These are phyloP conservation scores for Strigomonas culicis DNA, from an alignment of 208 protist species.

Conservation along the genomic window DNA sequence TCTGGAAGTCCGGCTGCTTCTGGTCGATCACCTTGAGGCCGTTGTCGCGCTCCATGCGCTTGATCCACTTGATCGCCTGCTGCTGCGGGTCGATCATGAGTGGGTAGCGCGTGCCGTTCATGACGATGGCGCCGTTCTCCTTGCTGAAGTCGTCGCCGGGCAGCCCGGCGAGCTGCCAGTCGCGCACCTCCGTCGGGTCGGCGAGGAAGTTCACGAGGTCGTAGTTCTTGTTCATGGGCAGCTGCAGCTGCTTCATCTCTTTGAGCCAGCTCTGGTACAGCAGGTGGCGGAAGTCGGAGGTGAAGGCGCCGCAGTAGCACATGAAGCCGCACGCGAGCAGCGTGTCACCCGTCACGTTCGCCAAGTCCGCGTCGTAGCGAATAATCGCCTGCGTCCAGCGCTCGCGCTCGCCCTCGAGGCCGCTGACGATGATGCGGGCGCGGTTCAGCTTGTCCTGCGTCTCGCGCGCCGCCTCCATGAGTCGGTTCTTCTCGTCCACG, in stretches of 20 bases:
- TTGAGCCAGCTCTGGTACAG: slow-evolving; percentile 93
- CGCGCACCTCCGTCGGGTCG: slow-evolving; percentile 94
- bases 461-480: slow-evolving; percentile 90
- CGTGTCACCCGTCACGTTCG: slow-evolving; percentile 95
- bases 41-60: slow-evolving; percentile 93
- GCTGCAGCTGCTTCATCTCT: slow-evolving; percentile 78
- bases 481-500: slow-evolving; percentile 90
- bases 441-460: slow-evolving; percentile 97
- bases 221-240: slow-evolving; percentile 87
- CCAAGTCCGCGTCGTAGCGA: slow-evolving; percentile 85
- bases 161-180: slow-evolving; percentile 97
- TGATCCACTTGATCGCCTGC: slow-evolving; percentile 99
- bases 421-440: slow-evolving; percentile 96
- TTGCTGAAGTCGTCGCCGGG: slow-evolving; percentile 95
- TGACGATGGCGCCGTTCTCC: slow-evolving; percentile 98
- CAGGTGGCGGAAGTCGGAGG: slow-evolving; percentile 90
- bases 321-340: slow-evolving; percentile 96
- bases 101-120: slow-evolving; percentile 93
- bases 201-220: slow-evolving; percentile 94
- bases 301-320: slow-evolving; percentile 97
- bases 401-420: slow-evolving; percentile 95
- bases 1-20: slow-evolving; percentile 95
- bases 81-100: slow-evolving; percentile 99
- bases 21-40: slow-evolving; percentile 93
- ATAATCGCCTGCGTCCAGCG: slow-evolving; percentile 96